Evolutionary conservation across 768 basidiomycete genomes (phyloP).

Genomic region (Chalciporus chontae): DNA sequence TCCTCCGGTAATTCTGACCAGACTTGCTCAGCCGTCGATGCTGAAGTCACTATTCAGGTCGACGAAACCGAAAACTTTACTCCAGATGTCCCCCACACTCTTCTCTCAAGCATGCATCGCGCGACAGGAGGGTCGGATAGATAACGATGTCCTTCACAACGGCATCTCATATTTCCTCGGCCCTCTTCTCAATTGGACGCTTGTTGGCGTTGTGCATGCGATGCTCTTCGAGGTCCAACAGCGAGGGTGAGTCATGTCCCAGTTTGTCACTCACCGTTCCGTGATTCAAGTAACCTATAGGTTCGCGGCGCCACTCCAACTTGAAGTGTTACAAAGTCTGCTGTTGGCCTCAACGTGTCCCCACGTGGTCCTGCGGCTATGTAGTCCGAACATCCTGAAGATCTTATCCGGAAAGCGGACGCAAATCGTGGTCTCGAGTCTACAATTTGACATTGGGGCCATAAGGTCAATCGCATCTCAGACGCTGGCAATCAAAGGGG

Average conservation of each 20-base stretch:
- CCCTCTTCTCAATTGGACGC: constrained; percentile 74
- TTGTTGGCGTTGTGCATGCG: constrained; percentile 66
- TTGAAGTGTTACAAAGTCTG: constrained; percentile 65
- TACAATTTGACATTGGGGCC: constrained; percentile 36
- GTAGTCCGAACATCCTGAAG: constrained; percentile 52
- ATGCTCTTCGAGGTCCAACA: constrained; percentile 59
- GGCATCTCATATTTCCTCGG: constrained; percentile 77
- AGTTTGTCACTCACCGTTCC: not conserved
- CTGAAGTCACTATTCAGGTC: constrained; percentile 42
- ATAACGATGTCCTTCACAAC: constrained; percentile 64
- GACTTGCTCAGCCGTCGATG: not conserved
- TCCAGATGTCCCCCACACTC: constrained; percentile 65
- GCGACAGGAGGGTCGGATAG: constrained; percentile 51
- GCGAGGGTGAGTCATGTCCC: constrained; percentile 40
- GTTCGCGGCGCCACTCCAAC: constrained; percentile 44
- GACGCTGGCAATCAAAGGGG: constrained; percentile 37
- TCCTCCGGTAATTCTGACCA: constrained; percentile 47
- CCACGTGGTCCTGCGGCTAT: constrained; percentile 59
- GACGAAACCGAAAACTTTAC: constrained; percentile 63
- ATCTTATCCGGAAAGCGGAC: constrained; percentile 38
- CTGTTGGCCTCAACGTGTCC: constrained; percentile 65
- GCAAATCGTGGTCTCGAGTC: constrained; percentile 29
- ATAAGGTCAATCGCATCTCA: constrained; percentile 38
- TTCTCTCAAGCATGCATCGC: constrained; percentile 59
- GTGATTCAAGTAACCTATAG: constrained; percentile 29